Evolutionary conservation across 331 rosid species (phyloP).

Genomic region (Erythrophleum ivorense): DNA sequence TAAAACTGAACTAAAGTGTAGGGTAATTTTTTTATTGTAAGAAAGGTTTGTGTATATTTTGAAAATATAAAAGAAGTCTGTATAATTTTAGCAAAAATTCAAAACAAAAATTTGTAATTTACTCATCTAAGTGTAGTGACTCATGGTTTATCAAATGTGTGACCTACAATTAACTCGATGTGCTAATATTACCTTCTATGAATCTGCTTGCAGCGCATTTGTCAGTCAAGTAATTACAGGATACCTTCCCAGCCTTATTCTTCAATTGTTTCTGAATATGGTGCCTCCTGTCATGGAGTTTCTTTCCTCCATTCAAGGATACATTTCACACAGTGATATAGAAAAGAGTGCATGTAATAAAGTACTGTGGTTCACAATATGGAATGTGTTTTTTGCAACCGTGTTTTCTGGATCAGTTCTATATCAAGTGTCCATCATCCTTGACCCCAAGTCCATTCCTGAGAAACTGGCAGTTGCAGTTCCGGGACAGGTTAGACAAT

Average conservation of each 20-base stretch:
- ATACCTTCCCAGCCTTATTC: conserved; percentile 96
- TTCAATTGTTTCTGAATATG: conserved; percentile 72
- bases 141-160: conserved; percentile 27
- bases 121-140: conserved; percentile 2
- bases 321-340: conserved; percentile 73
- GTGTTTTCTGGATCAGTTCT: conserved; percentile 85
- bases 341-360: conserved; percentile 85
- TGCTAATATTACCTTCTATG: conserved; percentile 28
- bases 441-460: conserved; percentile 81
- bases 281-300: conserved; percentile 90
- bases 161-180: conserved; percentile 15
- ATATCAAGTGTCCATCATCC: conserved; percentile 56
- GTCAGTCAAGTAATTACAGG: conserved; percentile 87
- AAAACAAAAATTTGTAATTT: too few species aligned
- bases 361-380: conserved; percentile 93
- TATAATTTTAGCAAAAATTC: too few species aligned
- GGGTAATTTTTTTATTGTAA: too few species aligned
- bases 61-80: too few species aligned
- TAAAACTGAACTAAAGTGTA: too few species aligned
- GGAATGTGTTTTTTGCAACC: conserved; percentile 93
- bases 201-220: conserved; percentile 63
- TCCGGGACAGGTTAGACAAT: conserved; percentile 85
- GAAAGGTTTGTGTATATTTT: too few species aligned
- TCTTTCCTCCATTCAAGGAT: conserved; percentile 94
- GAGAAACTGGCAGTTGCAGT: conserved; percentile 72